phyloP scores from a whole-genome alignment of 352 stramenopile species.

The Halophytophthora polymorphica region DNA sequence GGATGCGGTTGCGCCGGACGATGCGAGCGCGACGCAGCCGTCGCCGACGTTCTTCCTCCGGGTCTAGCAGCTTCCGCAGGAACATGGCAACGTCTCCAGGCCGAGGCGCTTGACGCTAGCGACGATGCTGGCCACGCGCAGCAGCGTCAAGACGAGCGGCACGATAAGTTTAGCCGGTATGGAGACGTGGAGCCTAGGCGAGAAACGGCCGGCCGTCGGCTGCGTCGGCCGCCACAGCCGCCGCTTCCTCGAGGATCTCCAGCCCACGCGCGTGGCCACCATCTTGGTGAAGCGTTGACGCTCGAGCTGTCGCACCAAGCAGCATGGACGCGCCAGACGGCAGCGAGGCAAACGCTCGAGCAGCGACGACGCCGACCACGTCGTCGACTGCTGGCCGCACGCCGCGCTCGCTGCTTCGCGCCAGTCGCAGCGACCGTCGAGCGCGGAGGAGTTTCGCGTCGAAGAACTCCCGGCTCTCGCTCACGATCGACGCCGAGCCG shows the following conservation, averaged over 20 bases:
- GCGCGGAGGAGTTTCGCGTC: conserved; percentile 20
- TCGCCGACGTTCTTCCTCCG: conserved; percentile 45
- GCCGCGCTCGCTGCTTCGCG: conserved; percentile 11
- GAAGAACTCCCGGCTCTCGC: conserved; percentile 20
- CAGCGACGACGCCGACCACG: background rate
- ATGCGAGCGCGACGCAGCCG: conserved; percentile 48
- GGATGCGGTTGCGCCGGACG: conserved; percentile 60
- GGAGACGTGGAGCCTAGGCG: conserved; percentile 1
- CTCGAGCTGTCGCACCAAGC: conserved; percentile 6
- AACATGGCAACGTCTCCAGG: conserved; percentile 30
- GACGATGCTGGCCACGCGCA: background rate
- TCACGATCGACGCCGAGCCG: conserved; percentile 32
- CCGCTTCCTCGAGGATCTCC: conserved; percentile 26
- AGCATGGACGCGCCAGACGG: no score
- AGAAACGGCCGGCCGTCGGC: conserved; percentile 20
- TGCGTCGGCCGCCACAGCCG: conserved; percentile 22
- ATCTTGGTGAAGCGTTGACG: conserved; percentile 5
- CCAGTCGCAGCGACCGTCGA: conserved; percentile 6
- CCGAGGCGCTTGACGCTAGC: no score
- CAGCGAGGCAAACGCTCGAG: no score
- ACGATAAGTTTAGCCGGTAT: conserved; percentile 31
- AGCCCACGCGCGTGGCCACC: conserved; percentile 7
- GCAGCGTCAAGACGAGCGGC: background rate
- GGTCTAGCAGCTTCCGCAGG: conserved; percentile 46
- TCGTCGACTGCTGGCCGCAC: conserved; percentile 5